These are phyloP conservation scores for Pythium scleroteichum DNA, from an alignment of 352 stramenopile genomes.

Conservation along the genomic window DNA sequence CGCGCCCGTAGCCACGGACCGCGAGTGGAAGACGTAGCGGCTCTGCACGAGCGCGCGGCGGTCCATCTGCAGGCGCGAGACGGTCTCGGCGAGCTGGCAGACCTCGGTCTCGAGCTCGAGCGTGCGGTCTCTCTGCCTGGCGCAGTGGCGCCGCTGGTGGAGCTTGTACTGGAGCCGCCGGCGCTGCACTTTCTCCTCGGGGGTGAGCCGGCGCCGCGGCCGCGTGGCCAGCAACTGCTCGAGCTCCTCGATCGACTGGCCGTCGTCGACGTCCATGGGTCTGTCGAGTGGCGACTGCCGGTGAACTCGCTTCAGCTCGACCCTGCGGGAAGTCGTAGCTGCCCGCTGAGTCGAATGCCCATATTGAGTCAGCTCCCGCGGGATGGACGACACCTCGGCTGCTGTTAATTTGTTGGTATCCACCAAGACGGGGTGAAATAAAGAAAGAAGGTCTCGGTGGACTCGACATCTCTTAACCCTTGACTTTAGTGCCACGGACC, in stretches of 20 bases:
- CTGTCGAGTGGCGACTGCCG: background rate
- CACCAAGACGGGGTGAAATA: too few species aligned
- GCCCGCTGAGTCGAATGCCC: too few species aligned
- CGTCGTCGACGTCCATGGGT: conserved; percentile 1
- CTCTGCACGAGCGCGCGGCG: background rate
- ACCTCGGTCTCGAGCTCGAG: conserved; percentile 31
- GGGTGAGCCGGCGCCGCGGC: conserved; percentile 9
- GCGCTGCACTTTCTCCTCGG: conserved; percentile 49
- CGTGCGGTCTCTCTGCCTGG: conserved; percentile 48
- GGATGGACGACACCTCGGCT: too few species aligned
- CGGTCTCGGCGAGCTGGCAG: conserved; percentile 35
- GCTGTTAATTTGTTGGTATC: too few species aligned
- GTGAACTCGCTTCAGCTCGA: background rate
- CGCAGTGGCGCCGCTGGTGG: conserved; percentile 64
- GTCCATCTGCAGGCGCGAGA: conserved; percentile 40
- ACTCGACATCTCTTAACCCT: too few species aligned
- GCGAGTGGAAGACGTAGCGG: background rate
- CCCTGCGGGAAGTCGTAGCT: too few species aligned
- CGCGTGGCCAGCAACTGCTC: conserved; percentile 8
- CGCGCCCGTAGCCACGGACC: conserved; percentile 12
- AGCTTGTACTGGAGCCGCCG: conserved; percentile 68
- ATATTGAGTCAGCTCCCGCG: too few species aligned
- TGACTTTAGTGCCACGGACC: background rate
- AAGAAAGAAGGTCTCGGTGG: too few species aligned
- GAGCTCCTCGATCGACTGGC: background rate